Evolutionary conservation across 2,329 filamentous ascomycete species (phyloP), one percentile per base, ranked within the genome.

Genomic region (Talaromyces sp.): DNA sequence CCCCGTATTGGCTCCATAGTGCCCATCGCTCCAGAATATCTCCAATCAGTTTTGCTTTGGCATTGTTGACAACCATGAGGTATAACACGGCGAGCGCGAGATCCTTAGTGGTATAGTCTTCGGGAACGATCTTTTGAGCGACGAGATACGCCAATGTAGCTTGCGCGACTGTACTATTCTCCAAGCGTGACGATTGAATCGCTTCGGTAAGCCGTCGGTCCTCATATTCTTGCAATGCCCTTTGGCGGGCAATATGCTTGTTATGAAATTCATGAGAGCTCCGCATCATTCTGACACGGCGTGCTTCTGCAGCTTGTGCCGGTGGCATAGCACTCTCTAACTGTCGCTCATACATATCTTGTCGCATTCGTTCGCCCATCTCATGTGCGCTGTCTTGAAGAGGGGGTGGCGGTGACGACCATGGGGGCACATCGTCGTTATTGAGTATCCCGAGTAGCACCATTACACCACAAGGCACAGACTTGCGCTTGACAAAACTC

Each of bases 381-480:
- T 68, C 69, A 25, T 62, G 55, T 12, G 62, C 64, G 16, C 63
- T 63, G 9, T 62, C 58, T 9, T 61, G 55, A 23, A 61, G 57
- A 39, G 21, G 28, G 5, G 61, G 59, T 3, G 63, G 66, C 9
- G 69, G 63, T 14, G 56, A 64, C 4, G 63, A 48, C 70, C 70
- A 72, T 18, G 68, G 67, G 12, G 71, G 69, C 3, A 70, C 63
- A n/a, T 70, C 69, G 33, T 65, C 65, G 54, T 68, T 64, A 21
- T 65, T 59, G 35, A 72, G 65, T 16, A 72, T 63, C 12, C 65
- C 69, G 3, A 72, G 66, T 9, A 70, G 56, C 5, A 71, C 71
- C 67, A 72, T 68, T 21, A 72, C 61, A 35, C 70, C 70, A 61
- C 70, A 71, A 16, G 70, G 70, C 8, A 71, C 64, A 3, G 67